Evolutionary conservation across 306 rosid genomes (phyloP), one percentile per base, ranked within the genome.

Genomic region (Heteromeles arbutifolia): DNA sequence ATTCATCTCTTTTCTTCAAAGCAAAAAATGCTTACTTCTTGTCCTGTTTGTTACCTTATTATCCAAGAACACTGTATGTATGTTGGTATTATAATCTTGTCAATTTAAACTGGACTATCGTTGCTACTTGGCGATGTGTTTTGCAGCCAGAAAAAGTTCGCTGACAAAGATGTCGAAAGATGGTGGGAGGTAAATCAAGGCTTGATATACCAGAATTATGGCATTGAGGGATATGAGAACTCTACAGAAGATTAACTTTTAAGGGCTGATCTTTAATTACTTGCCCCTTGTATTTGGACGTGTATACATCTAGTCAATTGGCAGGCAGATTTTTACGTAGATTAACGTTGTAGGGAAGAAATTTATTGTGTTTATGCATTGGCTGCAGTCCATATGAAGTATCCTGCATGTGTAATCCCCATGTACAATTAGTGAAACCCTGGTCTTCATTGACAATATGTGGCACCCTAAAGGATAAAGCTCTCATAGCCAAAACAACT

Each of bases 171-270:
- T 78, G 98, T 96, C 0, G 91, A 81, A 76, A 69, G 26, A n/a
- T 93, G 98, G 98, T 93, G 96, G 98, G 98, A 87, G 81, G 88
- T 79, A 85, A 93, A 93, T 84, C 90, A 93, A 85, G 79, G 29
- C 26, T 77, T 37, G 64, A 92, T 90, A 65, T 86, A 83, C 78
- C 85, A 69, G 50, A 90, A 88, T 80, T 92, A 87, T 79, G 87
- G 77, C 39, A 77, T 92, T 69, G 93, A 87, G 41, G 97, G 90
- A 73, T 92, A 88, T 76, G 70, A 57, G 25, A 76, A 86, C 84
- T 79, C 78, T 53, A 80, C 80, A 73, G 78, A 87, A 72, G 74
- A 71, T 43, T 82, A 76, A 45, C 17, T 6, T 62, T 61, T 14
- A 80, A 76, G 84, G 80, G 84, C 54, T 70, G 78, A 74, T 76